These are phyloP conservation scores for Leccinum pellstonianum DNA, from an alignment of 768 basidiomycete genomes.

Conservation along the genomic window DNA sequence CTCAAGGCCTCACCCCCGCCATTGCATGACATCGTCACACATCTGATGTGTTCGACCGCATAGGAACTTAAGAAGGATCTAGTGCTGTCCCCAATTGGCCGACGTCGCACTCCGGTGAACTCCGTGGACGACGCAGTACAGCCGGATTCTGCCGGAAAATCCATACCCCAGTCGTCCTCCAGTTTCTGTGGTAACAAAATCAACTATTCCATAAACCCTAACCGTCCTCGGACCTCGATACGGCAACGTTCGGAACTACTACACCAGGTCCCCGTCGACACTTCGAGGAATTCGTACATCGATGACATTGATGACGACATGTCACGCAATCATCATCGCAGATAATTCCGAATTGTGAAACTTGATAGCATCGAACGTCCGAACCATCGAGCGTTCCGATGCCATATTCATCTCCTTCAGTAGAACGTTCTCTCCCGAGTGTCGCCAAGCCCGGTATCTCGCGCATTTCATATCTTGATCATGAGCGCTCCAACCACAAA, in stretches of 20 bases:
- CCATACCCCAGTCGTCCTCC: too few relatives aligned
- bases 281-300: neutral
- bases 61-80: too few relatives aligned
- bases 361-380: neutral
- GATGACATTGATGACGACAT: neutral
- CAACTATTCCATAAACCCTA: too few relatives aligned
- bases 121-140: too few relatives aligned
- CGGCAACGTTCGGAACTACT: neutral
- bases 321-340: neutral
- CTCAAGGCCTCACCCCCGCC: too few relatives aligned
- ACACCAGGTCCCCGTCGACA: neutral
- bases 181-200: too few relatives aligned
- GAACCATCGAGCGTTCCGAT: neutral
- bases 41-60: too few relatives aligned
- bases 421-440: neutral
- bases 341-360: neutral
- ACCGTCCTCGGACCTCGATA: neutral
- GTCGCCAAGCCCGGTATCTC: neutral
- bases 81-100: too few relatives aligned
- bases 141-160: too few relatives aligned
- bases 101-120: too few relatives aligned
- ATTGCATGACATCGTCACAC: too few relatives aligned
- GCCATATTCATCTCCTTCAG: neutral
- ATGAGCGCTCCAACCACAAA: neutral
- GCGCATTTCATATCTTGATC: neutral